Percentiles rank a stretch among this genome's conserved stretches.
These are phyloP conservation scores for Tricholoma matsutake DNA, from an alignment of 768 basidiomycete species.

Conservation along the genomic window DNA sequence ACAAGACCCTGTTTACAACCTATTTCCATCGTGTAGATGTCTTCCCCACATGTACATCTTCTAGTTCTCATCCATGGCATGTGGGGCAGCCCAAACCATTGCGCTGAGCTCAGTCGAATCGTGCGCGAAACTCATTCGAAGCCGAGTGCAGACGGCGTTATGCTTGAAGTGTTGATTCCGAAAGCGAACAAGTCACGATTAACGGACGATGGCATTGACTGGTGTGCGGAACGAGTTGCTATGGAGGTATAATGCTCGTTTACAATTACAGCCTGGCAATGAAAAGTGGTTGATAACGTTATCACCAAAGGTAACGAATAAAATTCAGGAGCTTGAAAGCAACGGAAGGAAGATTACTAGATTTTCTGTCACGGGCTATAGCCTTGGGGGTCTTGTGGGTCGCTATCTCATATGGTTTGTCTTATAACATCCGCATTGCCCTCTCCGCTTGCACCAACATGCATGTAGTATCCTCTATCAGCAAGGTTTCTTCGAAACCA, in stretches of 20 bases:
- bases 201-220: slow-evolving; percentile 81
- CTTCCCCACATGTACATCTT: slow-evolving; percentile 30
- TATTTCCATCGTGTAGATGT: slow-evolving; percentile 12
- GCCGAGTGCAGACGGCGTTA: slow-evolving; percentile 31
- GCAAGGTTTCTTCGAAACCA: slow-evolving; percentile 62
- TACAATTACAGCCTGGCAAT: background rate
- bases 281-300: background rate
- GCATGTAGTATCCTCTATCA: slow-evolving; percentile 56
- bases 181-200: slow-evolving; percentile 60
- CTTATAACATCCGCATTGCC: slow-evolving; percentile 55
- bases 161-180: slow-evolving; percentile 57
- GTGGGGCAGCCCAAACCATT: slow-evolving; percentile 73
- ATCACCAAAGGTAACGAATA: slow-evolving; percentile 47
- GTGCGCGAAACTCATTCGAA: slow-evolving; percentile 39
- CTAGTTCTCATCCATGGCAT: slow-evolving; percentile 58
- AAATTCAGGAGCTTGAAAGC: slow-evolving; percentile 47
- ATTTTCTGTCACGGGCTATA: slow-evolving; percentile 74
- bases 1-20: no score
- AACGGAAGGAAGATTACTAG: slow-evolving; percentile 56
- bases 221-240: slow-evolving; percentile 75
- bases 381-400: slow-evolving; percentile 62
- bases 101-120: slow-evolving; percentile 52
- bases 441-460: slow-evolving; percentile 50
- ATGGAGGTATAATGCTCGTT: slow-evolving; percentile 52
- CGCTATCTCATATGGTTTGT: slow-evolving; percentile 8